Base-by-base conservation (phyloP, 2,329 filamentous ascomycete genomes). In the Epichloe amarillans region DNA sequence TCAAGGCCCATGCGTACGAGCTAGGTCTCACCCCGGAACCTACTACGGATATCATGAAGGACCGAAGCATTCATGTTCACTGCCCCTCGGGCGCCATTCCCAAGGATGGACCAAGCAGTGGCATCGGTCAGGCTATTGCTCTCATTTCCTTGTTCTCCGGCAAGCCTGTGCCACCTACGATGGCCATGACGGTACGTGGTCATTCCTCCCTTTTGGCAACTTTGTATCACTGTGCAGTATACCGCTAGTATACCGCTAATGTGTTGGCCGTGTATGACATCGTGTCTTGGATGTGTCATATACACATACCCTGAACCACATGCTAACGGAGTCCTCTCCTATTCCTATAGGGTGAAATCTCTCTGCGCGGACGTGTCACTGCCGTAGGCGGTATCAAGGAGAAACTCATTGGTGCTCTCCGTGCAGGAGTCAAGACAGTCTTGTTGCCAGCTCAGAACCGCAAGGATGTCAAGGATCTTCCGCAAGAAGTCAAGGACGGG, bases 321-420 rank as follows among this genome's bases (percentile, higher is more conserved):
- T 17, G 36, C 19, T 15, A 2, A 36, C 26, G 21, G 15, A 5
- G 19, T 33, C 23, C 26, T 21, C n/a, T 36, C 15, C 37, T 11
- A 15, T 36, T 42, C 11, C 30, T 47, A 15, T 47, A 80, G 76
- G 80, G 80, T 55, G 81, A 84, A 62, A 81, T 84, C 54, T 88
- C 86, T 51, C 79, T 98, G 26, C 80, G 93, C 41, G 93, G 93
- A 21, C 82, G 89, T 56, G 86, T 98, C 51, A 88, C 93, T 69
- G 88, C 91, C 26, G 93, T 98, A 37, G 93, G 93, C 49, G 93
- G 93, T 17, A 97, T 98, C 71, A 96, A 97, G 70, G 91, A 98
- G 79, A 98, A 98, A 69, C 76, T 97, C 49, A 97, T 98, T 63
- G 93, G 93, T 21, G 93, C 93, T 8, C 74, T 94, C 63, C 79